A percentile compares a stretch with the other conserved stretches of the same genome.
phyloP scores from a whole-genome alignment of 2,329 filamentous ascomycete genomes.

The Ramichloridium luteum region DNA sequence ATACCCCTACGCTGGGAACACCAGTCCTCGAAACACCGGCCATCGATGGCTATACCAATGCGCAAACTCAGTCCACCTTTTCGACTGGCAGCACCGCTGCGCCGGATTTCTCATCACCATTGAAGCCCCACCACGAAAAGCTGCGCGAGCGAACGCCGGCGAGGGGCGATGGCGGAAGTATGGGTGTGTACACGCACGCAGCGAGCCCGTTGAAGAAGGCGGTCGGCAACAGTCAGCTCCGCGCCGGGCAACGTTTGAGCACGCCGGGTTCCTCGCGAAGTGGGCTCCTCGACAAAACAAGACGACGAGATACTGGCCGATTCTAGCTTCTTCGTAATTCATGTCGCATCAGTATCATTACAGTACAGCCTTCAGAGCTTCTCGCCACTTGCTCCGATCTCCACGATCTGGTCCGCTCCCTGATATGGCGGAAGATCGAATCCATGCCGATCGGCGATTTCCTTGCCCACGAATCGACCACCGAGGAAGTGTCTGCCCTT shows the following conservation, averaged over 20 bases:
- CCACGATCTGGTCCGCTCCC: conserved; percentile 80
- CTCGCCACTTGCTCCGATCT: conserved; percentile 42
- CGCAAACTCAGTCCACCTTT: conserved; percentile 25
- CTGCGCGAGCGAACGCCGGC: conserved; percentile 40
- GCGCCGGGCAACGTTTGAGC: conserved; percentile 19
- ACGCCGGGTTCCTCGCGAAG: conserved; percentile 6
- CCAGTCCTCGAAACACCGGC: conserved; percentile 11
- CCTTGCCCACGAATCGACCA: conserved; percentile 70
- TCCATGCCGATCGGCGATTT: conserved; percentile 72
- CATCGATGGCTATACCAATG: conserved; percentile 17
- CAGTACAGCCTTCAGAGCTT: conserved; percentile 28
- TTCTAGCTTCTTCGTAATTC: too few relatives aligned
- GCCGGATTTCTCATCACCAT: conserved; percentile 34
- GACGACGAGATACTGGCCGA: background rate
- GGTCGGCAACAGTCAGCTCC: conserved; percentile 43
- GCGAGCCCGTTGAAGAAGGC: conserved; percentile 76
- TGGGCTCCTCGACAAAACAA: too few relatives aligned
- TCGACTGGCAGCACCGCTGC: conserved; percentile 25
- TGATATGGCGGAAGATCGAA: conserved; percentile 73
- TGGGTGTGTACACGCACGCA: conserved; percentile 69
- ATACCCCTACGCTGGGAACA: conserved; percentile 3
- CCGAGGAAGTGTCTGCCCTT: conserved; percentile 83
- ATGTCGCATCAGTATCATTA: background rate
- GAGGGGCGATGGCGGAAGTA: conserved; percentile 56
- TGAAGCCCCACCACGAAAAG: conserved; percentile 32